Conservation (phyloP, 805 yeast genomes). For the Suhomyces vadensis region DNA sequence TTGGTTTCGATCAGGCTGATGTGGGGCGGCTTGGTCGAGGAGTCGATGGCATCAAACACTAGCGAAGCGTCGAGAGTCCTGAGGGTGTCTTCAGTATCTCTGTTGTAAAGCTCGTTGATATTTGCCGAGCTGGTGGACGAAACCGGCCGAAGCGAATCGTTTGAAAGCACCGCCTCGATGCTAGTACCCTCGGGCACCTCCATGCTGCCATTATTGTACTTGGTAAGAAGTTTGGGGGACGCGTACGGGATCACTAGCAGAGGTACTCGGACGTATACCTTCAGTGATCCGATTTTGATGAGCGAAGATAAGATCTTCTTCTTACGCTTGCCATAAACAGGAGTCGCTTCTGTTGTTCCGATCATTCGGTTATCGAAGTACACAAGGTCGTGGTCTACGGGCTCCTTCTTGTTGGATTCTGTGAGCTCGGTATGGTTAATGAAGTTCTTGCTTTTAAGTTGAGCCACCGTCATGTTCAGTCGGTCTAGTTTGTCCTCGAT, state of each 20-base stretch:
- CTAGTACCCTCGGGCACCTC: constrained; percentile 11
- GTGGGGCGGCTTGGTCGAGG: constrained; percentile 31
- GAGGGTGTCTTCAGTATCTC: constrained; percentile 23
- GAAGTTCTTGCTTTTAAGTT: constrained; percentile 32
- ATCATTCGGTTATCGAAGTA: constrained; percentile 26
- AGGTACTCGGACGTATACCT: constrained; percentile 35
- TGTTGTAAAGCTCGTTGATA: constrained; percentile 34
- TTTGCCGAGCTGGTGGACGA: constrained; percentile 16
- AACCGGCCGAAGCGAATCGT: constrained; percentile 17
- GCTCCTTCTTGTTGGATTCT: not conserved
- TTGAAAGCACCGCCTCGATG: constrained; percentile 7
- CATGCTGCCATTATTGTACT: constrained; percentile 31
- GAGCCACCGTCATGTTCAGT: constrained; percentile 25
- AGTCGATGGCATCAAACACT: constrained; percentile 26
- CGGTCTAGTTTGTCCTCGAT: constrained; percentile 29
- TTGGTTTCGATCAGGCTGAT: constrained; percentile 36
- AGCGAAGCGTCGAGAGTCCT: constrained; percentile 28
- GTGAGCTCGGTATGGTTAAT: not conserved
- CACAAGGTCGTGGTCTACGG: constrained; percentile 2
- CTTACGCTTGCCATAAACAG: constrained; percentile 37
- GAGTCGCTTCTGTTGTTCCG: constrained; percentile 22
- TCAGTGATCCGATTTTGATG: constrained; percentile 36
- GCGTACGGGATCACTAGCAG: constrained; percentile 34
- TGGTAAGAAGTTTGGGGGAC: constrained; percentile 39
- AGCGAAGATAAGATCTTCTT: constrained; percentile 35